Percentiles rank a stretch among this genome's conserved stretches.
These are phyloP conservation scores for Flagelloscypha sp. DNA, from an alignment of 768 basidiomycete genomes.

Conservation along the genomic window DNA sequence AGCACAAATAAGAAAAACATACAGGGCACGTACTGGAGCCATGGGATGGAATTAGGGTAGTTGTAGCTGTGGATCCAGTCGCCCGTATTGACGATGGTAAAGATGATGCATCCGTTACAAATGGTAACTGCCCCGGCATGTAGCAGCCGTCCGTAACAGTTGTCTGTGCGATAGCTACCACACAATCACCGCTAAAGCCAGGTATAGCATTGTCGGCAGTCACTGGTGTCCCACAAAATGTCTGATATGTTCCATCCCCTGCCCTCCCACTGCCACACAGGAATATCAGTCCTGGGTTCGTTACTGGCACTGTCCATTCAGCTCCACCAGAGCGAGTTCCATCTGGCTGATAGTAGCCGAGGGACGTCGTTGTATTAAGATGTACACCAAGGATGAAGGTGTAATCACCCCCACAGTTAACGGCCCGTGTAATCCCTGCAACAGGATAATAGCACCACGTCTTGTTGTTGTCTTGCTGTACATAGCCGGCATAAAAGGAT, in stretches of 20 bases:
- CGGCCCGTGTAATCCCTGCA: background rate
- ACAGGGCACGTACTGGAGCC: too few relatives aligned
- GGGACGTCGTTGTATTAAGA: background rate
- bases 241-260: background rate
- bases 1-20: too few relatives aligned
- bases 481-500: background rate
- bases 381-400: background rate
- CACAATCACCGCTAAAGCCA: background rate
- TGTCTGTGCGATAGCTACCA: background rate
- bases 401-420: background rate
- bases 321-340: background rate
- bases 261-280: background rate
- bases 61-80: too few relatives aligned
- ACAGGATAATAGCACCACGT: background rate
- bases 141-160: background rate
- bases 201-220: background rate
- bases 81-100: too few relatives aligned
- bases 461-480: background rate
- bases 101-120: too few relatives aligned
- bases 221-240: background rate
- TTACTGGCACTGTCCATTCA: background rate
- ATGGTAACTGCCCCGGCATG: too few relatives aligned
- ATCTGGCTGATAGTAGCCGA: background rate
- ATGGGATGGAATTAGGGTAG: too few relatives aligned
- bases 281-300: background rate